Evolutionary conservation across 192 early-diverging fungal species (phyloP).

Genomic region (Funneliformis mosseae): DNA sequence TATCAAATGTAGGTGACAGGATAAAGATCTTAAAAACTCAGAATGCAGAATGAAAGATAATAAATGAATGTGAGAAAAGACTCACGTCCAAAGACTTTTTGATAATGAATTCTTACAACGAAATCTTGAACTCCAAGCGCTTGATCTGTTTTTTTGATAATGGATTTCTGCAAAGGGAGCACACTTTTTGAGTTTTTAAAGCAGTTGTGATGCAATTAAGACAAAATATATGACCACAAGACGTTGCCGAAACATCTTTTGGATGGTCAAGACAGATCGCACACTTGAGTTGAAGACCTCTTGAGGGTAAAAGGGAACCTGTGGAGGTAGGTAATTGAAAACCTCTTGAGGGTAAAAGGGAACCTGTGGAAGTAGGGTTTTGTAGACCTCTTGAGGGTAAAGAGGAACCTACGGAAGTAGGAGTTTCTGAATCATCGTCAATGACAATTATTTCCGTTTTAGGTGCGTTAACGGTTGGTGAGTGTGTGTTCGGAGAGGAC

Average conservation of each 20-base stretch:
- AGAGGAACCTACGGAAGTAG: neutral
- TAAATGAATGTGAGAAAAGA: neutral
- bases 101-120: neutral
- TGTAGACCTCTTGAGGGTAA: neutral
- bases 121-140: neutral
- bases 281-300: conserved; percentile 21
- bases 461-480: neutral
- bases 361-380: no score
- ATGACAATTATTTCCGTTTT: neutral
- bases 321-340: no score
- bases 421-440: conserved; percentile 5
- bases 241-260: conserved; percentile 13
- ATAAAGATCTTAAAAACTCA: no score
- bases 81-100: neutral
- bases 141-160: neutral
- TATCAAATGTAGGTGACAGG: neutral
- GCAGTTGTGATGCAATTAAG: conserved; percentile 10
- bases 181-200: conserved; percentile 25
- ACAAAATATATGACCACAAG: conserved; percentile 34
- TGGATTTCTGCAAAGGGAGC: conserved; percentile 15
- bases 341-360: neutral
- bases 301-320: neutral
- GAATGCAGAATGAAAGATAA: neutral
- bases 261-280: conserved; percentile 27
- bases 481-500: neutral